Conservation (phyloP, 1,284 basidiomycete species). For the Trametes hirsuta region DNA sequence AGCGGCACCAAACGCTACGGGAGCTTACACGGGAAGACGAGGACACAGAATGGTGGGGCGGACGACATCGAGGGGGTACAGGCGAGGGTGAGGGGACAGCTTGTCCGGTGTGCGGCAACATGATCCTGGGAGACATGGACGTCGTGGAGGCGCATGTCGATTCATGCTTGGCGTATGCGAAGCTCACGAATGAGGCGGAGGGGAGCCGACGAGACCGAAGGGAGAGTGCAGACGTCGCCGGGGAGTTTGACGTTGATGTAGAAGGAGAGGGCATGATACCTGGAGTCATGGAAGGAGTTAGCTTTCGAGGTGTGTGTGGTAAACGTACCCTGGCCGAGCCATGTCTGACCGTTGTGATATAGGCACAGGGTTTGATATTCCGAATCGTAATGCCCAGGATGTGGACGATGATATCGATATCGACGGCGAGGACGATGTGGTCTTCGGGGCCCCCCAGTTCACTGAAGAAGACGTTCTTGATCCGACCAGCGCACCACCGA, state of each 20-base stretch:
- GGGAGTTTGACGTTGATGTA: slow-evolving; percentile 39
- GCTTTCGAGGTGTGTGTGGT: slow-evolving; percentile 41
- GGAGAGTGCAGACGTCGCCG: slow-evolving; percentile 35
- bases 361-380: slow-evolving; percentile 70
- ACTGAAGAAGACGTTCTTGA: slow-evolving; percentile 67
- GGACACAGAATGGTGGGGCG: slow-evolving; percentile 36
- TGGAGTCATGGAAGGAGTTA: slow-evolving; percentile 39
- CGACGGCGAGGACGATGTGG: slow-evolving; percentile 71
- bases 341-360: not conserved
- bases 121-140: slow-evolving; percentile 65
- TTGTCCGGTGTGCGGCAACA: slow-evolving; percentile 68
- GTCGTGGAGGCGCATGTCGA: slow-evolving; percentile 78
- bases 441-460: slow-evolving; percentile 73
- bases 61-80: slow-evolving; percentile 32
- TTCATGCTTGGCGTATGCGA: slow-evolving; percentile 63
- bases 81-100: slow-evolving; percentile 44
- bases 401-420: slow-evolving; percentile 79
- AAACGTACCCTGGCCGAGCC: not conserved
- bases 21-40: slow-evolving; percentile 67
- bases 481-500: slow-evolving; percentile 11
- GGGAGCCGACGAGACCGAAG: slow-evolving; percentile 36
- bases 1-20: slow-evolving; percentile 61
- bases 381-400: slow-evolving; percentile 56
- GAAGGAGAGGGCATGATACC: slow-evolving; percentile 31
- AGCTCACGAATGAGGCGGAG: slow-evolving; percentile 46